Evolutionary conservation across 2,329 filamentous ascomycete species (phyloP), one percentile per base, ranked within the genome.

Genomic region (Fonsecaea pugnacius): DNA sequence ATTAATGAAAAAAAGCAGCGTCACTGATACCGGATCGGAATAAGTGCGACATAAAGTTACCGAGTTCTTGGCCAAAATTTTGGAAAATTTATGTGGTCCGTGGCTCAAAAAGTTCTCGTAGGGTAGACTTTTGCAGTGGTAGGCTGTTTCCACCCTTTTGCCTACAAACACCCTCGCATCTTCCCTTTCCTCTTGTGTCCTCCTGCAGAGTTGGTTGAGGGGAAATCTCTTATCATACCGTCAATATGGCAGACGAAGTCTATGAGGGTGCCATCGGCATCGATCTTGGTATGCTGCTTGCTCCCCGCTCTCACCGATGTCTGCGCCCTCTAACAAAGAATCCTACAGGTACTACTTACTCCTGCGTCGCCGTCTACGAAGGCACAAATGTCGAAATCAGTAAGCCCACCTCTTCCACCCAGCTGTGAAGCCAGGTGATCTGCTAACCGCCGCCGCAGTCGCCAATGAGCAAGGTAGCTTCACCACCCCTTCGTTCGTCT

Each of bases 191-290:
- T 53, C 27, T 35, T 21, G 46, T 36, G 46, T 51, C 32, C 21
- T 38, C 53, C 46, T 58, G 24, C 61, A 59, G 43, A 55, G 46
- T 51, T 32, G 32, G 48, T 21, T 24, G 18, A 32, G 40, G 50
- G 46, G 24, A 50, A 46, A 60, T 27, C 60, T 35, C 35, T 60
- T 33, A 51, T 10, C 36, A 32, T 16, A 35, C 40, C 46, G 10
- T 21, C 60, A 66, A 55, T 79, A 97, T 97, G 94, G 89, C 91
- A 81, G 92, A 96, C 82, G 94, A 97, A 89, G 89, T 96, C 77
- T 99, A 98, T 83, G 95, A 99, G 81, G 95, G 95, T 91, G 95
- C 95, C 88, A 92, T 98, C 85, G 95, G 95, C 89, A 99, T 99
- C 85, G 95, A 99, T 89, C 88, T 99, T 85, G 95, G 94, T 96